Percentiles rank a stretch among this genome's conserved stretches.
These are phyloP conservation scores for Umbelopsis sp. DNA, from an alignment of 192 early-diverging fungal species.

Conservation along the genomic window DNA sequence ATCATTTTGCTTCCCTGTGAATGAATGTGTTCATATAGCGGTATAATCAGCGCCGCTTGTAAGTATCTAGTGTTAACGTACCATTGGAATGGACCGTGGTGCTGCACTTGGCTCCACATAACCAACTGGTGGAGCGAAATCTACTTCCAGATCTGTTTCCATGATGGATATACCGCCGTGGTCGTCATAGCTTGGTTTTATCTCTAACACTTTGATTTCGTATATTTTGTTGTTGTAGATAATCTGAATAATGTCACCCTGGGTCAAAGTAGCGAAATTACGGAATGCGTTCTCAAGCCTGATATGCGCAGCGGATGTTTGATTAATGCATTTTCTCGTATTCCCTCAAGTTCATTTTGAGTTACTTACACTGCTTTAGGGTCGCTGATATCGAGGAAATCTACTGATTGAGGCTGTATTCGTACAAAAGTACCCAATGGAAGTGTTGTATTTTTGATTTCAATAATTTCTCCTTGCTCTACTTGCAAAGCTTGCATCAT, in stretches of 20 bases:
- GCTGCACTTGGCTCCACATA: constrained; percentile 82
- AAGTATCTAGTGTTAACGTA: neutral
- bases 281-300: constrained; percentile 91
- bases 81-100: constrained; percentile 25
- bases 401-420: constrained; percentile 94
- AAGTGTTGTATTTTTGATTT: constrained; percentile 77
- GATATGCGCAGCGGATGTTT: neutral
- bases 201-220: constrained; percentile 90
- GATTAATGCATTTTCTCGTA: neutral
- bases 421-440: constrained; percentile 89
- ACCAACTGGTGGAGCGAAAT: constrained; percentile 95
- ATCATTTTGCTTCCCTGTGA: constrained; percentile 40
- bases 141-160: constrained; percentile 96
- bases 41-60: neutral
- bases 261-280: constrained; percentile 89
- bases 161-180: constrained; percentile 88
- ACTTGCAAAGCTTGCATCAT: constrained; percentile 92
- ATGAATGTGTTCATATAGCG: neutral
- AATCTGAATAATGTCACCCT: constrained; percentile 90
- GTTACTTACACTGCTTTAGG: constrained; percentile 85
- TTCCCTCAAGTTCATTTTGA: neutral
- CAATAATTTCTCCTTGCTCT: constrained; percentile 75
- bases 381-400: constrained; percentile 97
- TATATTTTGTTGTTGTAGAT: constrained; percentile 88
- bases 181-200: constrained; percentile 61